Evolutionary conservation across 345 rosid genomes (phyloP), one percentile per base, ranked within the genome.

Genomic region (Gossypium turneri): DNA sequence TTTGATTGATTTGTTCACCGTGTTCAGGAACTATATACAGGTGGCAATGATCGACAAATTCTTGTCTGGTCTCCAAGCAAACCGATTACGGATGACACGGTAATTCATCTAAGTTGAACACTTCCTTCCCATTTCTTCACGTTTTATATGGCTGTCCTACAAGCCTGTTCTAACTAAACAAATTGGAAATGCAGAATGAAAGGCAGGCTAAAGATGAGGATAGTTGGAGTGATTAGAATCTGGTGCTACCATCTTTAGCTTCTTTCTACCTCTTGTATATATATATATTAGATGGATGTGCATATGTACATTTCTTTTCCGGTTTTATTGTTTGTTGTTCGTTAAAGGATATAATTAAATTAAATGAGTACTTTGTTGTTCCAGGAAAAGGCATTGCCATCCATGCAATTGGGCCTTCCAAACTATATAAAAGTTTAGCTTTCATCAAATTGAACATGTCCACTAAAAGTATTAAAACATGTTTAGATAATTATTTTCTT

Each of bases 31-130:
- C 81, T 95, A 67, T 95, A 90, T 86, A 88, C 98, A 2, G 91
- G 98, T 51, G 89, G 97, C 52, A 81, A 72, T 74, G 97, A 93
- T 81, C 81, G 93, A 79, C 90, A 91, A 79, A 95, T 90, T 80
- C 96, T 93, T 52, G 93, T 89, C 25, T 95, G 99, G 98, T 93
- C 97, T 76, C 92, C 97, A 43, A 50, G 85, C 64, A 79, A 81
- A 76, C 70, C 74, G 74, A 56, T 75, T 57, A 76, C 86, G 3
- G 78, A 77, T 51, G 97, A 82, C 80, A 59, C 51, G 73, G 88
- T 86, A 79, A 7, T 73, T 80, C 56, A 76, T 75, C 47, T 20
- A 4, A 48, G 51, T 59, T 34, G 51, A 48, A 55, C 15, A 27
- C 72, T 47, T 34, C 3, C 72, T 48, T 2, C 68, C n/a, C 4